Evolutionary conservation across 805 yeast genomes (phyloP).

Genomic region (Candida yuanshanica): DNA sequence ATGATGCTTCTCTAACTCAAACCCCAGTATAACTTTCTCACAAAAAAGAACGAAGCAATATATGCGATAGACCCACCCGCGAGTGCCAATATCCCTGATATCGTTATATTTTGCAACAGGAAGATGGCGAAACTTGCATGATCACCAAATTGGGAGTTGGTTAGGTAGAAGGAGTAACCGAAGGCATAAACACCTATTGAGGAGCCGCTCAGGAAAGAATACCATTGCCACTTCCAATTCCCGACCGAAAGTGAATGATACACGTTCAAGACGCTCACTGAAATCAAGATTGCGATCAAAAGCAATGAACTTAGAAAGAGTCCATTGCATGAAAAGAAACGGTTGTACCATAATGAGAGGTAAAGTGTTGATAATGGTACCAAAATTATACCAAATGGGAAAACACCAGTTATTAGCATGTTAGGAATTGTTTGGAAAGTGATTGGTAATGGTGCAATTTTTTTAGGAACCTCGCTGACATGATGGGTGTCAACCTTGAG

Average conservation of each 20-base stretch:
- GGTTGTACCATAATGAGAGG: conserved; percentile 24
- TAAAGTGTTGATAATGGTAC: conserved; percentile 24
- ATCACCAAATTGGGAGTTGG: conserved; percentile 25
- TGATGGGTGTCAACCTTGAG: conserved; percentile 5
- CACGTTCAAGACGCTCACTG: conserved; percentile 19
- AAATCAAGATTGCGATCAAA: conserved; percentile 10
- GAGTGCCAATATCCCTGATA: conserved; percentile 20
- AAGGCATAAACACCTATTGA: conserved; percentile 24
- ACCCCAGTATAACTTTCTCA: conserved; percentile 16
- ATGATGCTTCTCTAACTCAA: too few relatives aligned
- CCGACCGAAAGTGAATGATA: conserved; percentile 22
- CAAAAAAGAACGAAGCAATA: conserved; percentile 13
- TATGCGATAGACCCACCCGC: conserved; percentile 22
- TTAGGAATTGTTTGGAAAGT: conserved; percentile 22
- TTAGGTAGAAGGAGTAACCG: conserved; percentile 21
- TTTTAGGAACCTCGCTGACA: conserved; percentile 17
- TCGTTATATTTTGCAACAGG: conserved; percentile 18
- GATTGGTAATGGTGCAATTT: conserved; percentile 21
- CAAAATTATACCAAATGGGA: conserved; percentile 25
- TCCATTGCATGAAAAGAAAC: conserved; percentile 16
- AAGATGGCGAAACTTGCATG: conserved; percentile 19
- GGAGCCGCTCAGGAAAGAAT: conserved; percentile 20
- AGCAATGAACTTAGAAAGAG: conserved; percentile 16
- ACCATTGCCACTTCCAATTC: conserved; percentile 29
- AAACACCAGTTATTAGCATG: conserved; percentile 23